A percentile compares a stretch with the other conserved stretches of the same genome.
Evolutionary conservation across 106 monocot genomes (phyloP).

Genomic region (Hemerocallis citrina): DNA sequence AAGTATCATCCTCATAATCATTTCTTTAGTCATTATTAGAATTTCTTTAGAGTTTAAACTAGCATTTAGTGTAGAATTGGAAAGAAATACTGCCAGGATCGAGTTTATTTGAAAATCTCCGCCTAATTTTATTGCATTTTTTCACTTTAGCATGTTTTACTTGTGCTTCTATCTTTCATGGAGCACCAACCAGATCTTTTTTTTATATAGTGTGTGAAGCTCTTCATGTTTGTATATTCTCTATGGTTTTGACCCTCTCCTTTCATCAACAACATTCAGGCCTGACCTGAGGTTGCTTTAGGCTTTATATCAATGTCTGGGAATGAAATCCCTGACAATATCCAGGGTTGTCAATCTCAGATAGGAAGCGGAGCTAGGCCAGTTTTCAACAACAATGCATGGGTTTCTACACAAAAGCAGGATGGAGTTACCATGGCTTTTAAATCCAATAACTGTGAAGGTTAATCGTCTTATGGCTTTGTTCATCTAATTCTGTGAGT

Average conservation of each 20-base stretch:
- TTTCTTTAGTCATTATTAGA: no score
- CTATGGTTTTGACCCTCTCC: background rate
- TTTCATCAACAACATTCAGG: background rate
- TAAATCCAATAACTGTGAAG: background rate
- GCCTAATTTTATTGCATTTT: no score
- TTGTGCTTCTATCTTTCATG: no score
- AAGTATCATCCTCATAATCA: no score
- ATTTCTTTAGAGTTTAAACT: no score
- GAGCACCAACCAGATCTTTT: background rate
- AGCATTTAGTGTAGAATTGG: no score
- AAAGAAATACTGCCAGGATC: no score
- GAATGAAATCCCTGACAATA: constrained; percentile 24
- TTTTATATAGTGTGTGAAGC: constrained; percentile 1
- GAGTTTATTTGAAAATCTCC: no score
- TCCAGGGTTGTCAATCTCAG: constrained; percentile 16
- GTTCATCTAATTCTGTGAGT: background rate
- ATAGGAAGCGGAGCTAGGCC: constrained; percentile 5
- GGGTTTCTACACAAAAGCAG: constrained; percentile 9
- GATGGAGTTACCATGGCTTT: constrained; percentile 1
- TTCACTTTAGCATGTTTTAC: no score
- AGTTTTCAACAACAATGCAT: constrained; percentile 13
- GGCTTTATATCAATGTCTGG: constrained; percentile 17
- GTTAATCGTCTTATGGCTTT: background rate
- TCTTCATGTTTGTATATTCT: background rate
- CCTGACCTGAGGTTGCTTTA: background rate